Percentiles rank a stretch among this genome's conserved stretches.
These are phyloP conservation scores for Staphylotrichum tortipilum DNA, from an alignment of 495 filamentous ascomycete species.

Conservation along the genomic window DNA sequence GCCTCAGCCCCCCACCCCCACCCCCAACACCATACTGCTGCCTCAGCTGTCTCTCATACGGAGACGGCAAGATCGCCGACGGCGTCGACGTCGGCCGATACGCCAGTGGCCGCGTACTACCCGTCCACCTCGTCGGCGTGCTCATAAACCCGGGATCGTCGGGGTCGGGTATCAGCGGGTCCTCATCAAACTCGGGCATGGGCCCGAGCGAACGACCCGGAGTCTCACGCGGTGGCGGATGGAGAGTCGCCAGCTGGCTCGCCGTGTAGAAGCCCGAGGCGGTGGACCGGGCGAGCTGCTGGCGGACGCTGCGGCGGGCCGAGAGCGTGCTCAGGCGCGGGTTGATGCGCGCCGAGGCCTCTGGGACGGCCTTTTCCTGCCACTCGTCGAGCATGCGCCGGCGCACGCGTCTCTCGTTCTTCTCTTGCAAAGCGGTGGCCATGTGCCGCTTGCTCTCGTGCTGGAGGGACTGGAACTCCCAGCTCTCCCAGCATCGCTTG, in stretches of 20 bases:
- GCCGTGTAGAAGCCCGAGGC: constrained; percentile 1
- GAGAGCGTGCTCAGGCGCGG: constrained; percentile 13
- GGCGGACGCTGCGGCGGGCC: constrained; percentile 14
- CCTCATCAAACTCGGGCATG: constrained; percentile 26
- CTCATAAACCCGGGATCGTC: constrained; percentile 25
- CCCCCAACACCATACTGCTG: constrained; percentile 9
- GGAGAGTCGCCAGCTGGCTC: constrained; percentile 6
- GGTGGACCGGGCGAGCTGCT: constrained; percentile 1
- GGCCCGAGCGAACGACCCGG: constrained; percentile 10
- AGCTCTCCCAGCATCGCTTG: constrained; percentile 10
- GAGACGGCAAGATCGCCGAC: constrained; percentile 22
- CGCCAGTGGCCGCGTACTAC: constrained; percentile 10
- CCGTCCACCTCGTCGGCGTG: constrained; percentile 24
- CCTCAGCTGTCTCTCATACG: constrained; percentile 23
- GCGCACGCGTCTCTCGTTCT: constrained; percentile 15
- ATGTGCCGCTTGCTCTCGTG: constrained; percentile 11
- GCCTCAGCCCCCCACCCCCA: not conserved
- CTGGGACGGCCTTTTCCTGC: constrained; percentile 17
- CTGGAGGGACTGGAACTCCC: constrained; percentile 27
- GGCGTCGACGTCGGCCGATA: constrained; percentile 22
- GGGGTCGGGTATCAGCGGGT: constrained; percentile 5
- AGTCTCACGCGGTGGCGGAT: not conserved
- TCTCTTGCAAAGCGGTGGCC: constrained; percentile 15
- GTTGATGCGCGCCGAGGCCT: constrained; percentile 7
- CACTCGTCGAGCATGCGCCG: constrained; percentile 20